These are phyloP conservation scores for Xylaria bambusicola DNA, from an alignment of 495 filamentous ascomycete genomes.

Conservation along the genomic window DNA sequence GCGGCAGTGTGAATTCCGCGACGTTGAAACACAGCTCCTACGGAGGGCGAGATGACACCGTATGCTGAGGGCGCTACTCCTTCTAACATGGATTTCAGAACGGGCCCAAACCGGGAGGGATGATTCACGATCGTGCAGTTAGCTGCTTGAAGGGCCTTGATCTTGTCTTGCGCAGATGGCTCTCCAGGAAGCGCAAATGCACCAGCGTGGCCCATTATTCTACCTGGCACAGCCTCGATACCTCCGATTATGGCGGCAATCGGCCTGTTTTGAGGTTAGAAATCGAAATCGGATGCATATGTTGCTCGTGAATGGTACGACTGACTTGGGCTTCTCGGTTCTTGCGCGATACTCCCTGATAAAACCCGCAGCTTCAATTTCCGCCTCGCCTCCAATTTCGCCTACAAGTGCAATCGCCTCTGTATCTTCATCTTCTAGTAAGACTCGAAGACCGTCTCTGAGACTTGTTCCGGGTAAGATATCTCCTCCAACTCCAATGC, in stretches of 20 bases:
- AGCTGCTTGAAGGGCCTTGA: constrained; percentile 65
- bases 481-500: constrained; percentile 88
- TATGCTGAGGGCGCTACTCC: constrained; percentile 14
- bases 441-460: constrained; percentile 71
- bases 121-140: constrained; percentile 79
- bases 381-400: constrained; percentile 81
- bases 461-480: constrained; percentile 80
- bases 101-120: constrained; percentile 75
- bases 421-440: constrained; percentile 74
- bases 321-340: constrained; percentile 67
- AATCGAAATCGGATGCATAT: background rate
- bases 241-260: constrained; percentile 81
- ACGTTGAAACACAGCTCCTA: constrained; percentile 31
- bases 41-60: constrained; percentile 23
- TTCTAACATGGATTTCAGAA: constrained; percentile 57
- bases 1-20: constrained; percentile 49
- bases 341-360: constrained; percentile 67
- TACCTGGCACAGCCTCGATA: constrained; percentile 61
- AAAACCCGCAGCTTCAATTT: constrained; percentile 81
- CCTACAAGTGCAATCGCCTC: constrained; percentile 82
- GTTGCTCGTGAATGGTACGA: background rate
- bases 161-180: constrained; percentile 64
- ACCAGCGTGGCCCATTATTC: constrained; percentile 89
- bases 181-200: constrained; percentile 73
- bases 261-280: constrained; percentile 52